phyloP scores from a whole-genome alignment of 176 grass and related monocot species.

The Alopecurus myosuroides region DNA sequence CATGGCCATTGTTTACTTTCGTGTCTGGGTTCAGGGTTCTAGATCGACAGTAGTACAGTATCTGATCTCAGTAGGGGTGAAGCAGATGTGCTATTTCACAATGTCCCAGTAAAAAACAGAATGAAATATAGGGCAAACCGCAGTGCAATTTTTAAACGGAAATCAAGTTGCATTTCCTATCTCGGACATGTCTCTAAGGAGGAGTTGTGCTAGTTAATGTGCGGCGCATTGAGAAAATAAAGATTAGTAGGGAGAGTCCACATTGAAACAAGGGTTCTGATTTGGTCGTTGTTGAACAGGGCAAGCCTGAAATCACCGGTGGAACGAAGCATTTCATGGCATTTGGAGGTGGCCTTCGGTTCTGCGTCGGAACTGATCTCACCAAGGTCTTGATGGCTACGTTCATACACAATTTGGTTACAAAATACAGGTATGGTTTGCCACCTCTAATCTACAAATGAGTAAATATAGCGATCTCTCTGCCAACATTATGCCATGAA shows the following conservation, averaged over 20 bases:
- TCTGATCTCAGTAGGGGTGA: background rate
- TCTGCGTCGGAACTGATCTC: slow-evolving; percentile 55
- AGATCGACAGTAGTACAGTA: background rate
- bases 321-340: slow-evolving; percentile 61
- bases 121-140: background rate
- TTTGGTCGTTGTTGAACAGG: slow-evolving; percentile 25
- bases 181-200: background rate
- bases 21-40: background rate
- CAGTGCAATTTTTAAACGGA: background rate
- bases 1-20: background rate
- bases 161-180: background rate
- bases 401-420: slow-evolving; percentile 76
- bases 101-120: background rate
- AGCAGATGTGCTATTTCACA: slow-evolving; percentile 5
- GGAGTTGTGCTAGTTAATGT: background rate
- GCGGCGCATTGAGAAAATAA: background rate
- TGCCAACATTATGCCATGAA: background rate
- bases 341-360: slow-evolving; percentile 50
- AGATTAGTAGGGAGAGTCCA: background rate
- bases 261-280: slow-evolving; percentile 10
- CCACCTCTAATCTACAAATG: background rate
- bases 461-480: background rate
- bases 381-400: slow-evolving; percentile 64
- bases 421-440: slow-evolving; percentile 61
- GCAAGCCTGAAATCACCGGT: slow-evolving; percentile 55